Evolutionary conservation across 2,329 filamentous ascomycete species (phyloP), one percentile per base, ranked within the genome.

Genomic region (Raffaelea deltoideospora): DNA sequence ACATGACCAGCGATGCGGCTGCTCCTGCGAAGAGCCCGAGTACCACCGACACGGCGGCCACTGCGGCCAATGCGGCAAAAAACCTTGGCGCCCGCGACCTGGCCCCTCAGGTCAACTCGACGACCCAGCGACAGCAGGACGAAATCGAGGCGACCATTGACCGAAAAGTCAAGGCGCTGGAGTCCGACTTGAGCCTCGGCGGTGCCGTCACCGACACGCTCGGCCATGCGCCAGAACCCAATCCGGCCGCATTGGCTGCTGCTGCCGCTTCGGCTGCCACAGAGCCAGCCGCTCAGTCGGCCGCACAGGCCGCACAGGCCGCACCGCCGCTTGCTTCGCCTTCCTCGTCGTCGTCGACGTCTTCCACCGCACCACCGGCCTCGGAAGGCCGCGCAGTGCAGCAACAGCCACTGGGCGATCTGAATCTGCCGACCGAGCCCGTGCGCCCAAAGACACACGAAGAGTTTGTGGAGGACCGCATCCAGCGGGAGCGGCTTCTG

Each of bases 391-490:
- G n/a, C n/a, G n/a, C n/a, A n/a, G 19, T 5, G 13, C 21, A 23
- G 13, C 38, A 40, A 13, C n/a, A 29, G 19, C 26, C 38, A 1
- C 18, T 38, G 4, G 37, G 38, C 15, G 45, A 51, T 17, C 22
- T 46, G 7, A 36, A 41, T 6, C 37, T 53, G n/a, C 48, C 48
- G 19, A 41, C 48, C 1, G 55, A 57, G 34, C 59, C 60, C 3
- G 19, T 40, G 5, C 55, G 56, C 32, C 70, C 70, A 0, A 43
- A 59, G 21, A 64, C 61, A 1, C 73, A 78, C 43, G 50, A 64
- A 35, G 68, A 77, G 44, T 76, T 55, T 38, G 64, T 76, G 13
- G 46, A 57, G 34, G 41, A 54, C 3, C 60, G 54, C 19, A 60
- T 78, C 23, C 42, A 57, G 37, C 52, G 47, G 10, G 58, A 66